Base-by-base conservation (phyloP, 805 yeast species). In the Kodamaea restingae region DNA sequence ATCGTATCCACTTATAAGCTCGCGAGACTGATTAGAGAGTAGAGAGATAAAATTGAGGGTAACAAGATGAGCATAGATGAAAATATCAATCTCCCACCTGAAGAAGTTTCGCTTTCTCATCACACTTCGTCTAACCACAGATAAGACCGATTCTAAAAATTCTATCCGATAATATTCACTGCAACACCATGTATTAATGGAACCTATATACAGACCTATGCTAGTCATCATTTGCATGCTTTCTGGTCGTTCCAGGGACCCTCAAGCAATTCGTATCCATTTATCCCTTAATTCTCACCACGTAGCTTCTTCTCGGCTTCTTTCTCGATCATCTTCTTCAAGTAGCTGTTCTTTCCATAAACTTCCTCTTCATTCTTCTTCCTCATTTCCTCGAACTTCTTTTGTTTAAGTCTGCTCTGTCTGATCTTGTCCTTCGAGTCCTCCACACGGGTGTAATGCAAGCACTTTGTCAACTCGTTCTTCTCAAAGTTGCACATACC, bases 401-500 rank as follows among this genome's bases (percentile, higher is more conserved):
- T 73, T 36, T 77, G 75, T 56, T 75, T 78, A 41, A 75, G 78
- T 39, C 75, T 72, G 36, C 82, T 76, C 49, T 67, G 67, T 56
- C 63, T 55, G 49, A 65, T 76, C 54, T 69, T 75, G 44, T 69
- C 79, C 53, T 74, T 78, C 55, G 80, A 82, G 24, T 76, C 78
- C 20, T 72, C 73, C 10, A 78, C 56, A 56, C 96, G 74, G 5
- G 91, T 84, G 39, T 77, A 78, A 54, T 88, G 93, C 17, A 95
- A 69, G 63, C 98, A 91, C 53, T 77, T 67, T 25, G 83, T 64
- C 38, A 93, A 70, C 37, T 84, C 90, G 46, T 84, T 86, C 53
- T 88, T 88, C 51, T 84, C 81, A 38, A 80, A 79, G 61, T 88
- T 87, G 64, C 98, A 91, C 43, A 76, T 70, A 18, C 98, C 98